Evolutionary conservation across 805 yeast genomes (phyloP), one percentile per base, ranked within the genome.

Genomic region (Brettanomyces nanus): DNA sequence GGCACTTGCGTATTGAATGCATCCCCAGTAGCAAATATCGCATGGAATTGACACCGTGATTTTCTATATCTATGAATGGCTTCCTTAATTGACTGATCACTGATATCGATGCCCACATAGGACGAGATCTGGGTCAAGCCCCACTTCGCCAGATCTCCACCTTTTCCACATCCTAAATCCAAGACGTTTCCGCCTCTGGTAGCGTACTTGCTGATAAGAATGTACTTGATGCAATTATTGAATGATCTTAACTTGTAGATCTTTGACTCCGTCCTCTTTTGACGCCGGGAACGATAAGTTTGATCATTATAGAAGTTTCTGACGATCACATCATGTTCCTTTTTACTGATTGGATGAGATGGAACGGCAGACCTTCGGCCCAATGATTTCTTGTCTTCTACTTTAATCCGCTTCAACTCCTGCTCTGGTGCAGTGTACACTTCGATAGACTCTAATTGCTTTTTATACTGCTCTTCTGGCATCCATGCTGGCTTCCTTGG

Each of bases 91-190:
- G 95, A 84, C 3, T 81, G 80, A 56, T 89, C 92, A 15, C 96
- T 87, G 31, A 92, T 80, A 60, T 92, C 99, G 21, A 92, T 70
- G 2, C 98, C 98, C 38, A 89, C 77, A 47, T 83, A 85, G 34
- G 87, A 89, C 18, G 75, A 70, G 3, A 85, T 73, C 17, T 73
- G 65, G 1, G 85, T 81, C 48, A 75, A 75, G 36, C 80, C 83
- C 78, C 95, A 90, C 57, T 92, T 92, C 49, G 82, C 76, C 51
- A 92, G 63, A 62, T 92, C 99, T 20, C 99, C 99, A 37, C 99
- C 99, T 58, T 92, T 94, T 11, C 99, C 99, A 61, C 97, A 89
- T 13, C 96, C 96, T 39, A 90, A 60, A 53, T 92, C 99, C 15
- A 92, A 63, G 1, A 82, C 86, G 17, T 72, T 68, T 29, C 72